Evolutionary conservation across 805 yeast species (phyloP).

Genomic region (Saccharomycopsis microspora): DNA sequence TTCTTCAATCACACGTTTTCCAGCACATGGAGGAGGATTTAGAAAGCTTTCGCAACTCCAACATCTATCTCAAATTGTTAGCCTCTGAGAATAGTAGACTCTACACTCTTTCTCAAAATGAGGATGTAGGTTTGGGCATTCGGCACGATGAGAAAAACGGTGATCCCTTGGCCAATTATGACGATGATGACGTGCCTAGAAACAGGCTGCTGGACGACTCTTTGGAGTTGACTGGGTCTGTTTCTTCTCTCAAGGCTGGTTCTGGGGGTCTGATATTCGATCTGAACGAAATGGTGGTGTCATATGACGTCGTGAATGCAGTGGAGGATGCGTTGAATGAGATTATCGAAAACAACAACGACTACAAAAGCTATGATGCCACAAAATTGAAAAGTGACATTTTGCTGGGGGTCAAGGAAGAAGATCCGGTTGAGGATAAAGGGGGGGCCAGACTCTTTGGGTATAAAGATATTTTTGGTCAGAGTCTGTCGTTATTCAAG

Average conservation of each 20-base stretch:
- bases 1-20: conserved; percentile 43
- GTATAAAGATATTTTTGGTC: conserved; percentile 11
- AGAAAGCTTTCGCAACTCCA: conserved; percentile 50
- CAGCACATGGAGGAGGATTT: conserved; percentile 41
- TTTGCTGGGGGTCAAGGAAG: background rate
- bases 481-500: conserved; percentile 3
- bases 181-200: background rate
- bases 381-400: conserved; percentile 11
- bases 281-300: conserved; percentile 20
- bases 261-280: conserved; percentile 8
- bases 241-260: background rate
- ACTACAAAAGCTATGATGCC: conserved; percentile 10
- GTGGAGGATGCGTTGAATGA: conserved; percentile 59
- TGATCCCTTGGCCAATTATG: conserved; percentile 9
- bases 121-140: conserved; percentile 5
- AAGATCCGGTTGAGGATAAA: background rate
- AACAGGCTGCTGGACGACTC: background rate
- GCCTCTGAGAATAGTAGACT: conserved; percentile 21
- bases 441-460: conserved; percentile 2
- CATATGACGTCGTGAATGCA: conserved; percentile 40
- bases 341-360: conserved; percentile 30
- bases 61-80: conserved; percentile 39
- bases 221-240: background rate
- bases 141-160: conserved; percentile 9
- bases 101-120: background rate